Evolutionary conservation across 371 early-diverging fungal species (phyloP), one percentile per base, ranked within the genome.

Genomic region (Dichotomocladium elegans): DNA sequence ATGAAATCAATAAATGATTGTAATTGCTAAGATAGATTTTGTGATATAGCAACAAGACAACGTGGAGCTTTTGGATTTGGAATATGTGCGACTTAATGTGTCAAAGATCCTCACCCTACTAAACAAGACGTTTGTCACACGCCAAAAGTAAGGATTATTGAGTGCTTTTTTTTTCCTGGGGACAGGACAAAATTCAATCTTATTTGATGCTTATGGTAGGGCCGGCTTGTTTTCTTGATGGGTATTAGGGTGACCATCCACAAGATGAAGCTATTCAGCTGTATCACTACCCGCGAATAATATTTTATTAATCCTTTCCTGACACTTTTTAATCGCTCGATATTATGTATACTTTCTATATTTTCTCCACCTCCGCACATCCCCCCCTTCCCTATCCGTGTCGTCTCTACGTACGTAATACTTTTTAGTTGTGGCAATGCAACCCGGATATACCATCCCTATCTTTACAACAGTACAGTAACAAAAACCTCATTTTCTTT

Each of bases 1-100:
- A 14, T 30, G 5, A 35, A 26, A 9, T 17, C 24, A 21, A 37
- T 28, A 19, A n/a, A 17, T 17, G 8, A 44, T 8, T 26, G 19
- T 15, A 10, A 7, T 15, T 41, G 25, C 12, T 22, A 14, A 46
- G 14, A 33, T 51, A 27, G n/a, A 10, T 35, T 12, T 43, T n/a
- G 34, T 22, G 43, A 15, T 61, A 56, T 80, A 92, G 87, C 94
- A 96, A 86, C 94, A 93, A 75, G 88, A 91, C 58, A 92, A 92
- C 51, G 87, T 93, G 0, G 80, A 88, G 48, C 63, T 87, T 25
- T 68, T 96, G 44, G 97, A 96, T 63, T 77, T 95, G 9, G 96
- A 95, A 72, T 96, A 95, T 55, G 93, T 96, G 19, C 90, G 91
- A 56, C 74, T 96, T 43, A 89, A 88, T 51, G 77, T 77, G 8